Evolutionary conservation across 257 asterid genomes (phyloP).

Genomic region (Rauvolfia tetraphylla): DNA sequence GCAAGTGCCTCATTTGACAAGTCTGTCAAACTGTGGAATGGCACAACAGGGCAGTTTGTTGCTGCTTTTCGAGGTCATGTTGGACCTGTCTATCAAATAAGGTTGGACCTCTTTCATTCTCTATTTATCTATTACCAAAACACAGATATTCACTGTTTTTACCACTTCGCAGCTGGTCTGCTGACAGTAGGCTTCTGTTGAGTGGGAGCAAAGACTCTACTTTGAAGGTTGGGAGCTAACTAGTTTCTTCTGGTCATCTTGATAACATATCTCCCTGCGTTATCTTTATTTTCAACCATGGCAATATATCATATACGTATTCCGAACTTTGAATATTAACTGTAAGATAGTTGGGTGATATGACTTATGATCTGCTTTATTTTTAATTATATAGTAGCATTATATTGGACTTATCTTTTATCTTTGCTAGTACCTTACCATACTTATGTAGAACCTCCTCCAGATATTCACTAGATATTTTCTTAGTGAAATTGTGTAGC

Average conservation of each 20-base stretch:
- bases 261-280: neutral
- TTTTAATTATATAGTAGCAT: neutral
- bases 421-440: neutral
- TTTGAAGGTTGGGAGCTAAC: conserved; percentile 49
- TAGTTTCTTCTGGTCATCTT: neutral
- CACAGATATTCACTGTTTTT: conserved; percentile 17
- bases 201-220: conserved; percentile 99
- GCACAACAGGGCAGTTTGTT: conserved; percentile 77
- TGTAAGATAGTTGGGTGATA: neutral
- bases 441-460: neutral
- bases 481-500: neutral
- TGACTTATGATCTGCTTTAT: neutral
- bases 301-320: neutral
- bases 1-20: conserved; percentile 98
- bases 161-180: conserved; percentile 80
- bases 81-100: conserved; percentile 93
- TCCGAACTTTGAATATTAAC: neutral
- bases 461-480: neutral
- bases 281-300: neutral
- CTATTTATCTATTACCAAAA: conserved; percentile 7
- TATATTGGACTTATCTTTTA: neutral
- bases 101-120: conserved; percentile 40
- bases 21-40: conserved; percentile 96
- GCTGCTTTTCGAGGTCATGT: conserved; percentile 95
- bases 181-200: conserved; percentile 88